Percentiles rank a stretch among this genome's conserved stretches.
Conservation (phyloP, 305 asterid species). For the Withania somnifera region DNA sequence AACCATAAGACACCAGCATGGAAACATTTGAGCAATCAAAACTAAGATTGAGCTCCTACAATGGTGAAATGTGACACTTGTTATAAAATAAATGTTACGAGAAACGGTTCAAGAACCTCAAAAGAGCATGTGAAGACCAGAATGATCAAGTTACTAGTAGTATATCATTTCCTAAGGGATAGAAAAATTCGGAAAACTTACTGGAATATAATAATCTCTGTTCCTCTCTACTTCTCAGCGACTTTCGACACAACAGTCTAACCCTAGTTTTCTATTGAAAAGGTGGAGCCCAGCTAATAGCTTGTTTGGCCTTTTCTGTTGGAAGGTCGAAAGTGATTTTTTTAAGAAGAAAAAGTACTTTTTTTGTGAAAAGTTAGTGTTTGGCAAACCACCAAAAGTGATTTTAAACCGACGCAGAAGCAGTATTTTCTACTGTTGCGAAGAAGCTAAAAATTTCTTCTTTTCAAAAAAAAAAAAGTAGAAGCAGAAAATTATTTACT, state of each 20-base stretch:
- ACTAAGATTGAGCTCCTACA: slow-evolving; percentile 41
- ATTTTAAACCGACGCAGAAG: too few relatives aligned
- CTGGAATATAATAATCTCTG: not conserved
- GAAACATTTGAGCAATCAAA: slow-evolving; percentile 38
- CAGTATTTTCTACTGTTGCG: too few relatives aligned
- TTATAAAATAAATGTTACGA: not conserved
- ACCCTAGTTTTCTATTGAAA: not conserved
- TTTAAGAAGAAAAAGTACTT: too few relatives aligned
- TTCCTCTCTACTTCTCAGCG: not conserved
- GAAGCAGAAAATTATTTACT: too few relatives aligned
- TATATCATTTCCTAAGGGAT: not conserved
- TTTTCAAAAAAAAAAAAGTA: too few relatives aligned
- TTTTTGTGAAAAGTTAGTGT: too few relatives aligned
- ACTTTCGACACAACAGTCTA: not conserved
- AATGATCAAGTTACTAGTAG: not conserved
- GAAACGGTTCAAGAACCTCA: slow-evolving; percentile 2
- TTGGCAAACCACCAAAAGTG: too few relatives aligned
- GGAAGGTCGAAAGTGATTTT: too few relatives aligned
- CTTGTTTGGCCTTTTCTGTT: too few relatives aligned
- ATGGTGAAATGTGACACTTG: slow-evolving; percentile 1
- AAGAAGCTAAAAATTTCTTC: too few relatives aligned
- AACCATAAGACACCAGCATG: slow-evolving; percentile 53
- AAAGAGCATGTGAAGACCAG: not conserved
- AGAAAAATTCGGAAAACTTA: not conserved
- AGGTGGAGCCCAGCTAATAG: not conserved